A percentile compares a stretch with the other conserved stretches of the same genome.
Conservation (phyloP, 202 grass and related monocot species). For the Bolboschoenoplectus hybrid region DNA sequence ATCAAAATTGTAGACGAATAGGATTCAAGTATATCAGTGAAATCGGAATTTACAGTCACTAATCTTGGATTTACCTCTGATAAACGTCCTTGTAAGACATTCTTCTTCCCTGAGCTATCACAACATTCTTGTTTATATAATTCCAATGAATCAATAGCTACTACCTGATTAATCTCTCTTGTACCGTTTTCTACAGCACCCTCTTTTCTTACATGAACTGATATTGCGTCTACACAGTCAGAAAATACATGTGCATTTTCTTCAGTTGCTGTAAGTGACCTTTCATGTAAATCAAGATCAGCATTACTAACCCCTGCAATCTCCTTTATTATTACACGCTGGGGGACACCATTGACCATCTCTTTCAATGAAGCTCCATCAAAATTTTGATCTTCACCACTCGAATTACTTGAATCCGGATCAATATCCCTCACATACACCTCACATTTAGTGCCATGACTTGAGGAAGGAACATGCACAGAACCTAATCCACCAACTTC, state of each 20-base stretch:
- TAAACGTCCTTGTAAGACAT: not conserved
- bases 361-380: constrained; percentile 14
- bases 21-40: not conserved
- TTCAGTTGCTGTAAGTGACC: not conserved
- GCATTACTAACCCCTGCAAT: not conserved
- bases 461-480: not conserved
- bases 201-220: constrained; percentile 6
- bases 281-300: constrained; percentile 9
- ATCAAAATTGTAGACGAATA: constrained; percentile 19
- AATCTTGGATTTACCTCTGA: constrained; percentile 26
- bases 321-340: constrained; percentile 16
- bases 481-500: not conserved
- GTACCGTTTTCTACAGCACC: constrained; percentile 11
- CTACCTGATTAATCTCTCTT: constrained; percentile 27
- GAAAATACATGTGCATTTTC: constrained; percentile 14
- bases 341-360: not conserved
- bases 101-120: constrained; percentile 7
- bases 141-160: constrained; percentile 19
- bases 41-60: constrained; percentile 30
- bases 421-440: constrained; percentile 7
- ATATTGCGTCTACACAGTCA: not conserved
- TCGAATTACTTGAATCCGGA: not conserved
- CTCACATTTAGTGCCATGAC: not conserved
- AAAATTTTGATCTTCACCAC: constrained; percentile 24
- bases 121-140: constrained; percentile 17